These are phyloP conservation scores for Bipolaris cookei DNA, from an alignment of 2,329 filamentous ascomycete genomes.

Conservation along the genomic window DNA sequence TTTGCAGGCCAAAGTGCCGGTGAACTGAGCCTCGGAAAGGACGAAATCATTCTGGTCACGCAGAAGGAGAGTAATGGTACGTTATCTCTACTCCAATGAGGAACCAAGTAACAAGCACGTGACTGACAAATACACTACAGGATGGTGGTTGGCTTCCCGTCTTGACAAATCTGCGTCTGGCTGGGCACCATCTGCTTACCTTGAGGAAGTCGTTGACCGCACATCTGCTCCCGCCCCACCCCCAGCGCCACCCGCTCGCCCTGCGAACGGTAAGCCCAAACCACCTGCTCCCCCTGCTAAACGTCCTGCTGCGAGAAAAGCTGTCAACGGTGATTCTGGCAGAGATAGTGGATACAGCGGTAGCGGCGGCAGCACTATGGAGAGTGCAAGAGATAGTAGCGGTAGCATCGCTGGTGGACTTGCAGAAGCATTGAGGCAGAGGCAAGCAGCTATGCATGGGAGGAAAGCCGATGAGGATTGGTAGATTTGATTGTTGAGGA, in stretches of 20 bases:
- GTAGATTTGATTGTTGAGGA: conserved; percentile 17
- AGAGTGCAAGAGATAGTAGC: conserved; percentile 49
- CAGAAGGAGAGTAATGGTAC: conserved; percentile 94
- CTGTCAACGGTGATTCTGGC: conserved; percentile 63
- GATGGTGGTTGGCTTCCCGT: conserved; percentile 95
- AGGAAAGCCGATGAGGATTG: conserved; percentile 49
- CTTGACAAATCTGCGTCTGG: conserved; percentile 72
- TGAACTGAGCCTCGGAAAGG: conserved; percentile 79
- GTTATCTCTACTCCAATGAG: conserved; percentile 37
- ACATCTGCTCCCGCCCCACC: conserved; percentile 63
- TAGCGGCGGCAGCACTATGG: conserved; percentile 46
- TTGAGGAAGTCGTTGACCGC: conserved; percentile 72
- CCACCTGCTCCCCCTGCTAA: conserved; percentile 82
- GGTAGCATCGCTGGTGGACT: conserved; percentile 57
- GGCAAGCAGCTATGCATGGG: conserved; percentile 58
- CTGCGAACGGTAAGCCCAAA: conserved; percentile 71
- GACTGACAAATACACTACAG: conserved; percentile 55
- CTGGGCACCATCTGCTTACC: conserved; percentile 93
- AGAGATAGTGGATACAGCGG: conserved; percentile 67
- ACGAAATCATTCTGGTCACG: conserved; percentile 85
- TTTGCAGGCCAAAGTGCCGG: conserved; percentile 85
- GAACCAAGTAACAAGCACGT: not conserved
- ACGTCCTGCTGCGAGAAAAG: conserved; percentile 76
- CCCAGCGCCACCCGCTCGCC: conserved; percentile 60
- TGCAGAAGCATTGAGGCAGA: conserved; percentile 57